Conservation (phyloP, 78 protist species). For the Acrasis kona region DNA sequence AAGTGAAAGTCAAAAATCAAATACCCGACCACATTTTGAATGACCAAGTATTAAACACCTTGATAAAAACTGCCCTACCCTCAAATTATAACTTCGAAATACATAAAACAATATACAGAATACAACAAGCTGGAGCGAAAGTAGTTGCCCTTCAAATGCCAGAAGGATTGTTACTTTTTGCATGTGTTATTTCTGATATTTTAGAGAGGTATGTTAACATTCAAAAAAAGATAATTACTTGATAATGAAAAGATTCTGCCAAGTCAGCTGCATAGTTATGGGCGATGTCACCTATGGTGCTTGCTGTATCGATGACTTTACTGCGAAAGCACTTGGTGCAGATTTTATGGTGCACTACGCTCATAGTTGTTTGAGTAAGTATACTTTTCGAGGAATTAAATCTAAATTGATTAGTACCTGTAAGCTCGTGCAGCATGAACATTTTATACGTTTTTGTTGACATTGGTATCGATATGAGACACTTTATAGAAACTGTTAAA, state of each 20-base stretch:
- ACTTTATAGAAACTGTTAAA: conserved; percentile 67
- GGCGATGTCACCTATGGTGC: conserved; percentile 99
- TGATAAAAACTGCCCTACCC: conserved; percentile 48
- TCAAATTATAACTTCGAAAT: conserved; percentile 91
- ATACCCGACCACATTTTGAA: conserved; percentile 38
- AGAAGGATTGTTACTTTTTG: conserved; percentile 91
- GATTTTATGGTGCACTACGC: conserved; percentile 96
- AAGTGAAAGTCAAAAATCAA: no score
- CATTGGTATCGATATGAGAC: conserved; percentile 70
- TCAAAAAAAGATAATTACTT: conserved; percentile 31
- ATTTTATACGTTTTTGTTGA: conserved; percentile 90
- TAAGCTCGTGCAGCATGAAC: conserved; percentile 5
- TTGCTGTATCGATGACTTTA: conserved; percentile 95
- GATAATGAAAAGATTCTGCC: conserved; percentile 66
- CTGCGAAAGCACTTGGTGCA: conserved; percentile 86
- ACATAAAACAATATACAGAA: conserved; percentile 78
- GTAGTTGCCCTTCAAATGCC: conserved; percentile 95
- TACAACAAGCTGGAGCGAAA: conserved; percentile 27
- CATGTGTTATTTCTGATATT: conserved; percentile 82
- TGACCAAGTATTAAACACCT: conserved; percentile 19
- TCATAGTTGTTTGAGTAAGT: conserved; percentile 93
- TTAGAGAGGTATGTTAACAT: conserved; percentile 35
- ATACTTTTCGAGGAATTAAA: no score
- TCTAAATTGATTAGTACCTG: no score
- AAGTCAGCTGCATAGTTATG: conserved; percentile 67